Evolutionary conservation across 2,329 filamentous ascomycete species (phyloP).

Genomic region (Alternaria rosae): DNA sequence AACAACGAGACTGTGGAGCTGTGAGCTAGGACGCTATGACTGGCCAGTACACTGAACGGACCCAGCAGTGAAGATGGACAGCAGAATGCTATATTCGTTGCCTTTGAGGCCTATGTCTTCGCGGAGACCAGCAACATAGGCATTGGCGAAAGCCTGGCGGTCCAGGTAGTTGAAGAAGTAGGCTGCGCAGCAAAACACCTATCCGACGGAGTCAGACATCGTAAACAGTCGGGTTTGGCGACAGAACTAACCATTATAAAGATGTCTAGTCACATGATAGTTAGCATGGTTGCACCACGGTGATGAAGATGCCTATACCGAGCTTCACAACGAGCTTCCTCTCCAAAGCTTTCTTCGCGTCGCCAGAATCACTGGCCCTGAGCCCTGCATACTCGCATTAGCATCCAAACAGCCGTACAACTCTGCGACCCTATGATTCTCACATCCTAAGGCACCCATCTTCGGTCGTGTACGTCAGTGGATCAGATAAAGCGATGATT

Average conservation of each 20-base stretch:
- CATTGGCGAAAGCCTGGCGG: slow-evolving; percentile 33
- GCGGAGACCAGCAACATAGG: slow-evolving; percentile 34
- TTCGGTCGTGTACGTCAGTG: background rate
- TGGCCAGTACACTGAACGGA: background rate
- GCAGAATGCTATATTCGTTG: slow-evolving; percentile 31
- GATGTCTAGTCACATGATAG: background rate
- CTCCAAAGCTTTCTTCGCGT: slow-evolving; percentile 2
- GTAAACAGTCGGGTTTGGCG: background rate
- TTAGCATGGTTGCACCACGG: background rate
- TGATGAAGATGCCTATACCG: background rate
- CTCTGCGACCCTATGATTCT: background rate
- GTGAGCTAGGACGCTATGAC: background rate
- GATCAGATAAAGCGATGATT: slow-evolving; percentile 6
- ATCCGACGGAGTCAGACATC: background rate
- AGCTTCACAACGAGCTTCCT: slow-evolving; percentile 13
- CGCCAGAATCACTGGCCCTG: background rate
- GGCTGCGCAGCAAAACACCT: slow-evolving; percentile 33
- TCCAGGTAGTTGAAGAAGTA: slow-evolving; percentile 43
- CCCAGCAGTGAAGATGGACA: slow-evolving; percentile 35
- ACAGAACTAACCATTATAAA: slow-evolving; percentile 8
- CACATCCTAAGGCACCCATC: slow-evolving; percentile 2
- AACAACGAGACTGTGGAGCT: slow-evolving; percentile 20
- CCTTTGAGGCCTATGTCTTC: slow-evolving; percentile 34
- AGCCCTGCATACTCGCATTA: background rate
- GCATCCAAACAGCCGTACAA: background rate